Percentiles rank a stretch among this genome's conserved stretches.
Conservation (phyloP, 2,329 filamentous ascomycete genomes). For the Fusarium piperis region DNA sequence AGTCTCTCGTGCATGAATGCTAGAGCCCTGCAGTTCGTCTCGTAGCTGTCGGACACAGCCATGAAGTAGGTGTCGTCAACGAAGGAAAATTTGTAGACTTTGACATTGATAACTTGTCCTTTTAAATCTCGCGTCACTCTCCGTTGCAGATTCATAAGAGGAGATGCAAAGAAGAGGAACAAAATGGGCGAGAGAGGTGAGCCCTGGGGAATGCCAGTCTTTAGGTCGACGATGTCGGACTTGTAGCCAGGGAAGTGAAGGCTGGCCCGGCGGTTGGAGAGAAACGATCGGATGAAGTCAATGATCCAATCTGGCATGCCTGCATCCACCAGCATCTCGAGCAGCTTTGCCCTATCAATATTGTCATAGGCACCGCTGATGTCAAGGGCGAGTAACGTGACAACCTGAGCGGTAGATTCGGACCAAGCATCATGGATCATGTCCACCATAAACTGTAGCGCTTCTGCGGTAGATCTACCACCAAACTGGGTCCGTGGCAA, state of each 20-base stretch:
- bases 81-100: background rate
- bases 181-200: constrained; percentile 13
- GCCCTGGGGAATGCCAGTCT: constrained; percentile 25
- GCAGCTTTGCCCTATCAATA: background rate
- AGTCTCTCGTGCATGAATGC: background rate
- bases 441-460: constrained; percentile 5
- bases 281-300: background rate
- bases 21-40: constrained; percentile 4
- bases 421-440: constrained; percentile 7
- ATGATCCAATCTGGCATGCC: constrained; percentile 10
- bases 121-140: background rate
- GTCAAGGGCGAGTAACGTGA: constrained; percentile 4
- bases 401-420: accelerated
- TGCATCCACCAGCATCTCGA: background rate
- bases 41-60: background rate
- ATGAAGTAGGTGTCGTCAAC: constrained; percentile 19
- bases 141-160: background rate
- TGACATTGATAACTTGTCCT: too few relatives aligned
- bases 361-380: constrained; percentile 15
- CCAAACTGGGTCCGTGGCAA: constrained; percentile 4
- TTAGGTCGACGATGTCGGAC: background rate
- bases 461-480: constrained; percentile 6
- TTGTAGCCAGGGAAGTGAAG: constrained; percentile 5
- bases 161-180: constrained; percentile 9
- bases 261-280: constrained; percentile 1